Evolutionary conservation across 352 stramenopile species (phyloP).

Genomic region (Phytophthora tentaculata): DNA sequence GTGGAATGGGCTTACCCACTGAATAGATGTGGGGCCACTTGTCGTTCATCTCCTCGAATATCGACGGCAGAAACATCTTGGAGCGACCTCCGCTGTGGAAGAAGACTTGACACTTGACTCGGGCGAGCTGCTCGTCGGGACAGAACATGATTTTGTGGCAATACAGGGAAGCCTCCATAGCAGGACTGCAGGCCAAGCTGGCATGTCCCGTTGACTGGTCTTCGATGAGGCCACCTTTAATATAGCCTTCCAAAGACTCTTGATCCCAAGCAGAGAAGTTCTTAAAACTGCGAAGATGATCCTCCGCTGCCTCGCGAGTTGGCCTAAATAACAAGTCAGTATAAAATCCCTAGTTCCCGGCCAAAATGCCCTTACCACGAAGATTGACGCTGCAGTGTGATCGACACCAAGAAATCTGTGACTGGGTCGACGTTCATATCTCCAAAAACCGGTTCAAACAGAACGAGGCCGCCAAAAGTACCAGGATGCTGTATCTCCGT

Average conservation of each 20-base stretch:
- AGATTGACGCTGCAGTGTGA: slow-evolving; percentile 26
- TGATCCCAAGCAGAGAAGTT: slow-evolving; percentile 38
- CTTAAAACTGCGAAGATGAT: slow-evolving; percentile 29
- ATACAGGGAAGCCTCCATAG: slow-evolving; percentile 42
- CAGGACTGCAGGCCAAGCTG: slow-evolving; percentile 37
- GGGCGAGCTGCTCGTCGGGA: slow-evolving; percentile 26
- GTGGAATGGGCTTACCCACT: slow-evolving; percentile 30
- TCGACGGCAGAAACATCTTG: slow-evolving; percentile 27
- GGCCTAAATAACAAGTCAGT: slow-evolving; percentile 12
- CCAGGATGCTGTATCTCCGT: slow-evolving; percentile 33
- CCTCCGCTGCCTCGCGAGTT: slow-evolving; percentile 28
- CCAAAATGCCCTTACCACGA: slow-evolving; percentile 5
- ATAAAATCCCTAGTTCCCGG: not conserved
- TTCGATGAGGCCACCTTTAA: slow-evolving; percentile 25
- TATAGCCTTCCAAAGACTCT: slow-evolving; percentile 32
- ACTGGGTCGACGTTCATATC: slow-evolving; percentile 19
- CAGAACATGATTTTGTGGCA: slow-evolving; percentile 33
- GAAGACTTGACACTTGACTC: slow-evolving; percentile 19
- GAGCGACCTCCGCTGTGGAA: slow-evolving; percentile 26
- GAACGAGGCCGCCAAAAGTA: slow-evolving; percentile 40
- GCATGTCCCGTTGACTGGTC: slow-evolving; percentile 18
- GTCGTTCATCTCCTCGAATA: slow-evolving; percentile 24
- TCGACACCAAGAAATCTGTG: slow-evolving; percentile 34
- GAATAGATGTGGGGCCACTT: slow-evolving; percentile 40
- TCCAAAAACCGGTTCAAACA: slow-evolving; percentile 45